Evolutionary conservation across 306 rosid species (phyloP).

Genomic region (Sindora glabra): DNA sequence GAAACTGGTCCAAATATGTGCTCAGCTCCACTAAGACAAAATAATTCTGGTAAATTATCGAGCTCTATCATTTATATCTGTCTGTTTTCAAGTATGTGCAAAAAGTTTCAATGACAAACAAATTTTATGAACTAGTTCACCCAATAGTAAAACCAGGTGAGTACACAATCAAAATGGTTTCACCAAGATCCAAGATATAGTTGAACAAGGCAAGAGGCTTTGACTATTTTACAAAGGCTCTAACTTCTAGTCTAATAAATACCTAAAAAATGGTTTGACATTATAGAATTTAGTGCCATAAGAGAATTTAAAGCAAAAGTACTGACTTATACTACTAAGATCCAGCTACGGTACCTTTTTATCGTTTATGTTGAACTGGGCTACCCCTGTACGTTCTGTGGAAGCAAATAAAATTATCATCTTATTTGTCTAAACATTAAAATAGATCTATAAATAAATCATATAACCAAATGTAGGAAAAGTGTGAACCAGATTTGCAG

Average conservation of each 20-base stretch:
- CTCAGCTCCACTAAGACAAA: neutral
- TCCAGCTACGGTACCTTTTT: constrained; percentile 31
- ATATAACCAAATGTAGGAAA: neutral
- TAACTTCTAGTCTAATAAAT: neutral
- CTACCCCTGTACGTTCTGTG: constrained; percentile 38
- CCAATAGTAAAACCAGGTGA: neutral
- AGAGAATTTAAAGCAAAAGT: neutral
- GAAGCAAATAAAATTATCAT: constrained; percentile 3
- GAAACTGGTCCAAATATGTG: neutral
- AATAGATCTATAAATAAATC: neutral
- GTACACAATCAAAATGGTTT: neutral
- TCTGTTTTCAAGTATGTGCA: neutral
- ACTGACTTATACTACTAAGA: neutral
- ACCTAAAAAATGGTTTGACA: neutral
- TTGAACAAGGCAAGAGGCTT: neutral
- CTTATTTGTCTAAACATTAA: neutral
- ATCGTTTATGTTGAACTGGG: constrained; percentile 18
- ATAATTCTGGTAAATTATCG: neutral
- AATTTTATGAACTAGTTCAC: neutral
- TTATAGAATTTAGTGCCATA: neutral
- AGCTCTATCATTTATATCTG: neutral
- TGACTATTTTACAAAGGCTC: neutral
- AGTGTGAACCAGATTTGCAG: constrained; percentile 33
- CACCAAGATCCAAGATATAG: constrained; percentile 5
- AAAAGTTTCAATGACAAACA: neutral